Evolutionary conservation across 192 early-diverging fungal genomes (phyloP).

Genomic region (Linnemannia hyalina): DNA sequence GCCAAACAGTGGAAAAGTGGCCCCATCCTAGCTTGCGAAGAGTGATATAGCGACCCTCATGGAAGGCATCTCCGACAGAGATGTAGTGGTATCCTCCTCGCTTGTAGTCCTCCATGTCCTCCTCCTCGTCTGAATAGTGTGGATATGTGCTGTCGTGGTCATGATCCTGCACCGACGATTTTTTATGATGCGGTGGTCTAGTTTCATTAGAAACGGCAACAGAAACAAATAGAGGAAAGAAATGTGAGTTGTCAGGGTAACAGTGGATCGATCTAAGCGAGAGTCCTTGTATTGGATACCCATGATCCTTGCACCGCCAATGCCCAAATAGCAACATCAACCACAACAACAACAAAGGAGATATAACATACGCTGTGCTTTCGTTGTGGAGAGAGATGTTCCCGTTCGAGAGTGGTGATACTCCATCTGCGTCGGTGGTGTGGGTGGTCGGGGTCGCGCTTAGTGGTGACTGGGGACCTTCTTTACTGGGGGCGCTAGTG

Average conservation of each 20-base stretch:
- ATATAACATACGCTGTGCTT: slow-evolving; percentile 23
- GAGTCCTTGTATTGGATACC: neutral
- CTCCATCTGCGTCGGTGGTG: slow-evolving; percentile 1
- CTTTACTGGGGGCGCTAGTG: neutral
- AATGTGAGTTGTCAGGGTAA: neutral
- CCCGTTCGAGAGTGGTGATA: slow-evolving; percentile 14
- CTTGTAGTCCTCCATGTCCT: slow-evolving; percentile 93
- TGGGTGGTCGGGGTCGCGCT: neutral
- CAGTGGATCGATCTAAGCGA: slow-evolving; percentile 7
- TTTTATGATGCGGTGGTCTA: slow-evolving; percentile 28
- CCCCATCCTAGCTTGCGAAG: slow-evolving; percentile 99
- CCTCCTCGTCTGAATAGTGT: slow-evolving; percentile 77
- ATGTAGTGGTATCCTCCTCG: slow-evolving; percentile 97
- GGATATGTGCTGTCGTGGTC: slow-evolving; percentile 38
- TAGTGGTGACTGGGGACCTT: neutral
- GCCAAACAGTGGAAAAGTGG: slow-evolving; percentile 99
- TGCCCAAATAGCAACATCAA: neutral
- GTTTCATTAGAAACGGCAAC: neutral
- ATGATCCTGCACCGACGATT: slow-evolving; percentile 18
- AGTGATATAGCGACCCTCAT: slow-evolving; percentile 86
- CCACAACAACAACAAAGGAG: neutral
- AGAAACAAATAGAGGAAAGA: neutral
- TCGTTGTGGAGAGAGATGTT: neutral
- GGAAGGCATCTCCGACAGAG: slow-evolving; percentile 85
- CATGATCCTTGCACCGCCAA: neutral